Conservation (phyloP, 176 grass and related monocot genomes). For the Oryza meyeriana region DNA sequence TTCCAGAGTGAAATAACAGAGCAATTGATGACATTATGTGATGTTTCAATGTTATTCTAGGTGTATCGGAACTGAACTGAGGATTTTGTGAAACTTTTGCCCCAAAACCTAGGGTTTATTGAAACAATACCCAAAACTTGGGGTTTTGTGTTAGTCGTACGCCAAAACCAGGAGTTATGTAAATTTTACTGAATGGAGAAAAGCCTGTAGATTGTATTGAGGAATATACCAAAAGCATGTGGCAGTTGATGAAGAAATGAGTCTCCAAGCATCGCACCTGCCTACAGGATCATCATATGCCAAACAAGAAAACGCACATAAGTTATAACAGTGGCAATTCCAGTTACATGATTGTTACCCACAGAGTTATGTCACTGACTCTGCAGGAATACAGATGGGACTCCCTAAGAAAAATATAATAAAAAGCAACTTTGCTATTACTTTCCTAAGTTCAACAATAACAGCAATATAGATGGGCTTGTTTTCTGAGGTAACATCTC, state of each 20-base stretch:
- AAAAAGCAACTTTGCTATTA: not conserved
- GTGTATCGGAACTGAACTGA: not conserved
- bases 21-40: not conserved
- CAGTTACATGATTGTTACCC: not conserved
- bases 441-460: not conserved
- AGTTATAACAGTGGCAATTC: not conserved
- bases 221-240: conserved; percentile 89
- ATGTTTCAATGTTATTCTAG: not conserved
- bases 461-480: not conserved
- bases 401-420: not conserved
- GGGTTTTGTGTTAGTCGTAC: not conserved
- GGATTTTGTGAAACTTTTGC: not conserved
- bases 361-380: not conserved
- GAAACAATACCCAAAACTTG: not conserved
- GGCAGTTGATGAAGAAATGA: conserved; percentile 99
- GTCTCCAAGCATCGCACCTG: conserved; percentile 99
- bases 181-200: not conserved
- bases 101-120: not conserved
- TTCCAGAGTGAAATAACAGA: not conserved
- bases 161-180: not conserved
- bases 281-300: conserved; percentile 52
- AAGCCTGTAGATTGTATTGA: conserved; percentile 12
- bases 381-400: not conserved
- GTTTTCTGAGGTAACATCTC: not conserved
- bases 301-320: conserved; percentile 19